phyloP scores from a whole-genome alignment of 768 basidiomycete genomes.

The Tylopilus sp. region DNA sequence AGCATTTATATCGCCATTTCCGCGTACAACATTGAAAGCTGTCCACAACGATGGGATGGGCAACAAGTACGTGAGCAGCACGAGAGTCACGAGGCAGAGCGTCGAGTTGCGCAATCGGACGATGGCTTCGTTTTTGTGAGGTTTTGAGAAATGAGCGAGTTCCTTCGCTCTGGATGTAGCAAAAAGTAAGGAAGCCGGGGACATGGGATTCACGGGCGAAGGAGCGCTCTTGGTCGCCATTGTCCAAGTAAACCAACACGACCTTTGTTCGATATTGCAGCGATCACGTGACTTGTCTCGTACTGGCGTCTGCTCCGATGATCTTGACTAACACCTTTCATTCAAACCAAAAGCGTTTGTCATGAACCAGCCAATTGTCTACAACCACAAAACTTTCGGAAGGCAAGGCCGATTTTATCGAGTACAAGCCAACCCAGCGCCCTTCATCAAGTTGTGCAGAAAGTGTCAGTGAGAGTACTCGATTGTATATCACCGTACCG shows the following conservation, averaged over 20 bases:
- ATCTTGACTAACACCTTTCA: too few relatives aligned
- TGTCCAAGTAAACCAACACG: neutral
- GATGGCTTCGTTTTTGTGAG: slow-evolving; percentile 35
- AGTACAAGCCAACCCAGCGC: too few relatives aligned
- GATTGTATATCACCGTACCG: neutral
- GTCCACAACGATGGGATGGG: slow-evolving; percentile 38
- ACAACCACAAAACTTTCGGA: too few relatives aligned
- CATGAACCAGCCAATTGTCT: too few relatives aligned
- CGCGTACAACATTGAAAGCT: slow-evolving; percentile 31
- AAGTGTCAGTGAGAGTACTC: too few relatives aligned
- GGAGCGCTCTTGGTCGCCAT: slow-evolving; percentile 13
- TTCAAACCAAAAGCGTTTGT: too few relatives aligned
- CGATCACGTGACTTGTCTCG: neutral
- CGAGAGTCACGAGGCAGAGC: slow-evolving; percentile 29
- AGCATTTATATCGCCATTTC: slow-evolving; percentile 1
- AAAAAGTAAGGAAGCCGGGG: slow-evolving; percentile 25
- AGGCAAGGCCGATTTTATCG: too few relatives aligned
- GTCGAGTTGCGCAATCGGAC: slow-evolving; percentile 39
- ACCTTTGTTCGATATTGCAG: neutral
- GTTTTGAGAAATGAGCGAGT: slow-evolving; percentile 29
- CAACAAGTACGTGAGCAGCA: slow-evolving; percentile 36
- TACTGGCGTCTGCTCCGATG: too few relatives aligned
- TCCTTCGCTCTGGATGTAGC: slow-evolving; percentile 19
- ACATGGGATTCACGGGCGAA: slow-evolving; percentile 9
- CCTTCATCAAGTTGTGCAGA: too few relatives aligned